phyloP scores from a whole-genome alignment of 2,329 filamentous ascomycete genomes.

The Lanzia echinophila region DNA sequence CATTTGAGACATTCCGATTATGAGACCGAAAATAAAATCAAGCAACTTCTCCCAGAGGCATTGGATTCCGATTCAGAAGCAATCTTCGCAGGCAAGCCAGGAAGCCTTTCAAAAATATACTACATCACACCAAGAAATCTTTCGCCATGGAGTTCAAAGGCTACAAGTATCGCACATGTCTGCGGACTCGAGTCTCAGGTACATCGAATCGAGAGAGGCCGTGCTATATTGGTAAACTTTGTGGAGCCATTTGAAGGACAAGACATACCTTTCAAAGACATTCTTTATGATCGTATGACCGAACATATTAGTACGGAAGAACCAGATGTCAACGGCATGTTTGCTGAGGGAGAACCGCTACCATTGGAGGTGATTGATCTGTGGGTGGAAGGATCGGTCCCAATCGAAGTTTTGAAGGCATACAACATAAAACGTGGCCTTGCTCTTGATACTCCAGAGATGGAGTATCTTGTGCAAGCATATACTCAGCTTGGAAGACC shows the following conservation, averaged over 20 bases:
- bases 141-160: constrained; percentile 96
- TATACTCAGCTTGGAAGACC: constrained; percentile 58
- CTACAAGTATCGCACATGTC: constrained; percentile 87
- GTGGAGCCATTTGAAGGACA: constrained; percentile 43
- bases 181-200: constrained; percentile 69
- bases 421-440: constrained; percentile 82
- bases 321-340: constrained; percentile 70
- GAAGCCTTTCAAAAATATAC: constrained; percentile 20
- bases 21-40: constrained; percentile 19
- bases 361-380: constrained; percentile 72
- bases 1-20: constrained; percentile 21
- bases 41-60: constrained; percentile 22
- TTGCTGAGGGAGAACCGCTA: constrained; percentile 56
- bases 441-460: constrained; percentile 80
- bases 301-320: constrained; percentile 63
- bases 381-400: constrained; percentile 55
- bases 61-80: constrained; percentile 7
- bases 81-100: constrained; percentile 13
- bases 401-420: constrained; percentile 65
- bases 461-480: constrained; percentile 86
- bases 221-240: constrained; percentile 65
- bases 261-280: constrained; percentile 55
- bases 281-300: constrained; percentile 92
- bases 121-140: constrained; percentile 79
- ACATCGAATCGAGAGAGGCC: constrained; percentile 79